Evolutionary conservation across 2,329 filamentous ascomycete genomes (phyloP).

Genomic region (Aspergillus viridinutans): DNA sequence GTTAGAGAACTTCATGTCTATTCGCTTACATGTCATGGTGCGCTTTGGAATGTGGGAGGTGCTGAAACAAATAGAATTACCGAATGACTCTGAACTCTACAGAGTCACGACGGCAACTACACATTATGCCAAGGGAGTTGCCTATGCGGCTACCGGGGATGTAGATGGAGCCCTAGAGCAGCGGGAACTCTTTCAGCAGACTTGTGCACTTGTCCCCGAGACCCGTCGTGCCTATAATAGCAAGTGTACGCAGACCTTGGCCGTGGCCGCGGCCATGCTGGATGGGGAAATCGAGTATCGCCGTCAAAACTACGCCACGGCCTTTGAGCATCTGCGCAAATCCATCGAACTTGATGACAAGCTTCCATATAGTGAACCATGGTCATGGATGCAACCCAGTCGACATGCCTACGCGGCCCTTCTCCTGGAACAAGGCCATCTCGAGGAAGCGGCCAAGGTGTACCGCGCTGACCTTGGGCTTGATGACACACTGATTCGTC

Average conservation of each 20-base stretch:
- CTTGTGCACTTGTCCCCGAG: slow-evolving; percentile 50
- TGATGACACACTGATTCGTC: slow-evolving; percentile 54
- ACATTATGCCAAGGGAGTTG: slow-evolving; percentile 64
- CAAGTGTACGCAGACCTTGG: slow-evolving; percentile 59
- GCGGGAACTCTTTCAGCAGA: slow-evolving; percentile 48
- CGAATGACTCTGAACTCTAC: slow-evolving; percentile 57
- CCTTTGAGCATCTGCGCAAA: slow-evolving; percentile 54
- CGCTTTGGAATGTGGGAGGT: slow-evolving; percentile 70
- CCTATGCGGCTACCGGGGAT: slow-evolving; percentile 55
- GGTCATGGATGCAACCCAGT: slow-evolving; percentile 73
- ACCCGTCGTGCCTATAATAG: slow-evolving; percentile 65
- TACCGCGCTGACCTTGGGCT: slow-evolving; percentile 60
- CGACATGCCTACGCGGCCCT: slow-evolving; percentile 67
- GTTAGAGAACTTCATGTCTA: slow-evolving; percentile 65
- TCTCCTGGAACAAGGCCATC: slow-evolving; percentile 59
- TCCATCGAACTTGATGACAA: slow-evolving; percentile 58
- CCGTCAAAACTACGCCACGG: slow-evolving; percentile 50
- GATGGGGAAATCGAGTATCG: slow-evolving; percentile 71
- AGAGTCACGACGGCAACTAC: slow-evolving; percentile 63
- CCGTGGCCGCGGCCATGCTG: slow-evolving; percentile 60
- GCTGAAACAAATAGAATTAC: slow-evolving; percentile 54
- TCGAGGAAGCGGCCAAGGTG: slow-evolving; percentile 50
- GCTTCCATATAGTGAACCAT: slow-evolving; percentile 67
- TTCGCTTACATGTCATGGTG: slow-evolving; percentile 64
- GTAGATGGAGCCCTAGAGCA: slow-evolving; percentile 51